Evolutionary conservation across 192 early-diverging fungal genomes (phyloP).

Genomic region (Coemansia sp.): DNA sequence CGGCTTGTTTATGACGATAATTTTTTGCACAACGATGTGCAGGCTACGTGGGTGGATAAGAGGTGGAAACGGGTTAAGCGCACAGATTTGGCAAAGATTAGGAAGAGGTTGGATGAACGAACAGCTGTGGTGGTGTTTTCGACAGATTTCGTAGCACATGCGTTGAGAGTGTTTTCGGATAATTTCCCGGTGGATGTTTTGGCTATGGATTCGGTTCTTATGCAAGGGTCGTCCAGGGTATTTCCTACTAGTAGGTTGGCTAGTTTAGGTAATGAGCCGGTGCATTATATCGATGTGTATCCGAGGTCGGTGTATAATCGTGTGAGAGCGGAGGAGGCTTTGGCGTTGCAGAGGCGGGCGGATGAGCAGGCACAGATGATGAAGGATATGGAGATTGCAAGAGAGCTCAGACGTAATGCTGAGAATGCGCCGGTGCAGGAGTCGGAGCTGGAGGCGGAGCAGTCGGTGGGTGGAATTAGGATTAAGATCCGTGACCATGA

Average conservation of each 20-base stretch:
- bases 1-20: constrained; percentile 27
- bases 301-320: constrained; percentile 43
- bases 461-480: constrained; percentile 24
- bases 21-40: constrained; percentile 30
- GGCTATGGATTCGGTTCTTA: constrained; percentile 38
- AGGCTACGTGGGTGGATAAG: constrained; percentile 18
- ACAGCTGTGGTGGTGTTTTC: constrained; percentile 36
- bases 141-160: constrained; percentile 22
- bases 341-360: constrained; percentile 21
- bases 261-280: constrained; percentile 31
- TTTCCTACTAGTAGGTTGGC: constrained; percentile 32
- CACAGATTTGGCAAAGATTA: constrained; percentile 2
- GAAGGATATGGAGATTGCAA: constrained; percentile 32
- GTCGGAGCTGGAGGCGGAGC: not conserved
- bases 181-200: constrained; percentile 28
- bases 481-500: constrained; percentile 39
- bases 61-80: constrained; percentile 24
- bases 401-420: constrained; percentile 11
- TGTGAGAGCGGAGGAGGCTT: constrained; percentile 18
- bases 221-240: constrained; percentile 29
- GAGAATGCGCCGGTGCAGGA: not conserved
- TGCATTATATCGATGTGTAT: constrained; percentile 33
- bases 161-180: constrained; percentile 31
- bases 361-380: constrained; percentile 32
- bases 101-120: constrained; percentile 23